Base-by-base conservation (phyloP, 768 basidiomycete genomes). In the Psilocybe cubensis region DNA sequence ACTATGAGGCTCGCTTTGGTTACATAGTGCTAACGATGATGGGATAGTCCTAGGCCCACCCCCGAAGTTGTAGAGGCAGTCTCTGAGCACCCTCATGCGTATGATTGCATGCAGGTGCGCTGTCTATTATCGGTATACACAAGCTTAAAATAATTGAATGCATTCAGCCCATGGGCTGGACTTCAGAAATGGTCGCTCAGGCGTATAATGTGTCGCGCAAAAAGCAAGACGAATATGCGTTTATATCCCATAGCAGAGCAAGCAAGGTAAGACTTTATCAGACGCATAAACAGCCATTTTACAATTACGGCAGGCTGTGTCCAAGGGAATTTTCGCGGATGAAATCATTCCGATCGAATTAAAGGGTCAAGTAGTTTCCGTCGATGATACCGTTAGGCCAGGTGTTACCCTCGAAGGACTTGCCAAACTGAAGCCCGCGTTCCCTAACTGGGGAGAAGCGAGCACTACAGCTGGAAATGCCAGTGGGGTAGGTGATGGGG, bases 401-500 rank as follows among this genome's bases (percentile, higher is more conserved):
- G 92, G 91, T 6, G 91, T 94, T 18, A 94, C 90, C 7, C 70
- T 79, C 46, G 91, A 96, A 64, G 84, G 85, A 1, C 83, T 99
- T 12, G 70, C 84, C 18, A 83, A 82, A 59, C 77, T 98, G 62
- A 96, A 96, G 69, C 87, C 96, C 4, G 94, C 84, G 3, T 99
- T 98, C 72, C 86, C 88, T 8, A 78, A 88, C 21, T 92, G 92
- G 89, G 90, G 87, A 18, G 72, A 80, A 27, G 70, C 80, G 3
- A 79, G 83, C 2, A 91, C 89, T 0, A 93, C 92, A 1, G 92
- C 90, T 20, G 92, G 92, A 5, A 94, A 94, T 67, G 89, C 92
- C 0, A 92, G 91, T 59, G 91, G 91, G 9, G 78, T 98, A 14
- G 95, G 96, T 1, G 96, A 99, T 67, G 96, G 97, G 35, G 96